Base-by-base conservation (phyloP, 2,329 filamentous ascomycete species). In the Botrytis fragariae region DNA sequence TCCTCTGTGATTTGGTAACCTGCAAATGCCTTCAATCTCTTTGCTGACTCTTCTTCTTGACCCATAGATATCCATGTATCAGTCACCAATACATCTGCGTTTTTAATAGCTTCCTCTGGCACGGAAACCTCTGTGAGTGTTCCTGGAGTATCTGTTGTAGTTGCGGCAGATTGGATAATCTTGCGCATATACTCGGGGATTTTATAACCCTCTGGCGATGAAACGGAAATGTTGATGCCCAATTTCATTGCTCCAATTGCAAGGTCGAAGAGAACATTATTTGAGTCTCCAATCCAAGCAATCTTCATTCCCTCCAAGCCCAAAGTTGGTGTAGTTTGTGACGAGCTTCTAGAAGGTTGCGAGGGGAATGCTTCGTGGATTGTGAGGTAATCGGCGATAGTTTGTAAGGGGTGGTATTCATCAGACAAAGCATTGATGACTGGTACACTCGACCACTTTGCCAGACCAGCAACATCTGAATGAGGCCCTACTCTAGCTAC, bases 11-110 rank as follows among this genome's bases (percentile, higher is more conserved):
- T 92, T 82, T 98, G 95, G 84, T 95, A 99, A 22, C 95, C 95
- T 44, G 88, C 87, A 82, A 99, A 99, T 3, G 90, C 94, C 80
- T 91, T 89, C 74, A 98, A 82, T 69, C 93, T 87, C 85, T 92
- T 92, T 77, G 90, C 86, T 57, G 90, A 87, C 83, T 99, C 96
- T 73, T 89, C 89, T 83, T 99, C 96, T 83, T 98, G 95, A 64
- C 96, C 96, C 96, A 99, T 99, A 1, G 94, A 97, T 45, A 99
- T 89, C 96, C 96, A 99, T 1, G 96, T 99, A 80, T 99, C 96
- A 0, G 96, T 99, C 35, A 98, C 94, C 73, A 99, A 86, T 71
- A 98, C 88, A 81, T 99, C 92, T 4, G 96, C 95, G 76, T 91
- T 85, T 84, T 93, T 93, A 80, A 98, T 90, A 8, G 81, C 96